Evolutionary conservation across 1,284 basidiomycete genomes (phyloP).

Genomic region (Boletus semigastroideus): DNA sequence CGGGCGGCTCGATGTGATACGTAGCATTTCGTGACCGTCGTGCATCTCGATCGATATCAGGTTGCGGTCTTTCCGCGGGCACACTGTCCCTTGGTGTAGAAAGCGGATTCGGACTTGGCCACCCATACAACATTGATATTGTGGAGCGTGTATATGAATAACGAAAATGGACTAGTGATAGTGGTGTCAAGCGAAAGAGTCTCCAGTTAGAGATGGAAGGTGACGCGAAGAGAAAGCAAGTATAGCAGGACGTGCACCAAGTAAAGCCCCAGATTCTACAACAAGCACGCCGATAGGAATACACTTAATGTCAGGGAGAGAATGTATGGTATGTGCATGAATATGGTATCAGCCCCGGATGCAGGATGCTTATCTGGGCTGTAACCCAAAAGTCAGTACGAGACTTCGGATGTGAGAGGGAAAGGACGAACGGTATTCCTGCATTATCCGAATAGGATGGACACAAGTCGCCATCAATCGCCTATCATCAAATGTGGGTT

Average conservation of each 20-base stretch:
- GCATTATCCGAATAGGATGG: conserved; percentile 70
- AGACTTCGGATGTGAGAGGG: not conserved
- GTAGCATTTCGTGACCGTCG: not conserved
- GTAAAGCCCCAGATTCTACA: conserved; percentile 20
- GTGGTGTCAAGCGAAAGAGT: not conserved
- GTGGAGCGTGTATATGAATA: not conserved
- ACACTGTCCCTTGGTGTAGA: not conserved
- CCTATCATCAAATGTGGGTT: conserved; percentile 33
- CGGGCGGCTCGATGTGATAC: conserved; percentile 34
- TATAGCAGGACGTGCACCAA: not conserved
- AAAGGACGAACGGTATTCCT: conserved; percentile 58
- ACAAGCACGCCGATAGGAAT: conserved; percentile 18
- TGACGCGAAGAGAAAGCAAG: not conserved
- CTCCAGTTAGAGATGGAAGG: not conserved
- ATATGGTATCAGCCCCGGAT: conserved; percentile 17
- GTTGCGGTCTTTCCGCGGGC: too few relatives aligned
- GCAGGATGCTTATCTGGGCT: conserved; percentile 29
- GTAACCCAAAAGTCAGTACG: conserved; percentile 13
- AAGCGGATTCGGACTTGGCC: conserved; percentile 1
- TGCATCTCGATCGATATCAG: not conserved
- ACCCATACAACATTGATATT: not conserved
- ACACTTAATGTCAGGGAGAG: conserved; percentile 19
- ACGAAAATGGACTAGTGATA: not conserved
- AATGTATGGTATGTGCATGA: conserved; percentile 14
- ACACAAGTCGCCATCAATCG: conserved; percentile 54